phyloP scores from a whole-genome alignment of 2,329 filamentous ascomycete species.

The Fusarium sp. region DNA sequence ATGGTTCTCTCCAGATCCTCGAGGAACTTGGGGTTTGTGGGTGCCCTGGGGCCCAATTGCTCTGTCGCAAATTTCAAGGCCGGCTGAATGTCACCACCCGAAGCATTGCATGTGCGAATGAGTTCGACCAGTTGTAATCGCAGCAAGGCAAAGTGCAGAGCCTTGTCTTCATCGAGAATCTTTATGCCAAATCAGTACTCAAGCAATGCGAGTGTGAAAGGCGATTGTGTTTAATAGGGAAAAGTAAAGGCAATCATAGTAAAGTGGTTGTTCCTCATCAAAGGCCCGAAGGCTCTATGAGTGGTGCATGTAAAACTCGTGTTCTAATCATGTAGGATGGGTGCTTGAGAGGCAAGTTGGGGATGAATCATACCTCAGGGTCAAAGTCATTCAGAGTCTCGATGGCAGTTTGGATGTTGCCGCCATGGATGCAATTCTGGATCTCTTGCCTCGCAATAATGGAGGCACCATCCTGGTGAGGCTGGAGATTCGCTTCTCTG shows the following conservation, averaged over 20 bases:
- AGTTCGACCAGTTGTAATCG: constrained; percentile 94
- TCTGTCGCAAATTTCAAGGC: constrained; percentile 89
- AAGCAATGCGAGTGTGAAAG: not conserved
- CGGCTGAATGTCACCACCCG: constrained; percentile 78
- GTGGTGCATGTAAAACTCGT: constrained; percentile 99
- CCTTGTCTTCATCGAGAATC: constrained; percentile 87
- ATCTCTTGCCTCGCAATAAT: constrained; percentile 87
- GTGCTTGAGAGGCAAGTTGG: constrained; percentile 50
- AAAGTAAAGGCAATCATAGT: constrained; percentile 51
- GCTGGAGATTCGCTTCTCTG: constrained; percentile 87
- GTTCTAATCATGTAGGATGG: constrained; percentile 84
- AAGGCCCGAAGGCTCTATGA: constrained; percentile 88
- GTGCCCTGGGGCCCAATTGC: constrained; percentile 87
- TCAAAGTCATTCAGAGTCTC: constrained; percentile 90
- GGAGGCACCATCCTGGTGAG: constrained; percentile 76
- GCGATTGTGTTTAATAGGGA: constrained; percentile 6
- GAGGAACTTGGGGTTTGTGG: constrained; percentile 83
- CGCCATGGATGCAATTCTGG: constrained; percentile 84
- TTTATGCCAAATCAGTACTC: constrained; percentile 54
- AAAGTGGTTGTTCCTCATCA: constrained; percentile 89
- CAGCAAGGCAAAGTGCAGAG: constrained; percentile 89
- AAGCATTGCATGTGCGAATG: constrained; percentile 80
- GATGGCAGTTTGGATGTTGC: constrained; percentile 88
- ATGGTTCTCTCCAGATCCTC: constrained; percentile 93
- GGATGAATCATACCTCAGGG: constrained; percentile 78